Evolutionary conservation across 208 protist species (phyloP), one percentile per base, ranked within the genome.

Genomic region (Acanthamoeba healyi): DNA sequence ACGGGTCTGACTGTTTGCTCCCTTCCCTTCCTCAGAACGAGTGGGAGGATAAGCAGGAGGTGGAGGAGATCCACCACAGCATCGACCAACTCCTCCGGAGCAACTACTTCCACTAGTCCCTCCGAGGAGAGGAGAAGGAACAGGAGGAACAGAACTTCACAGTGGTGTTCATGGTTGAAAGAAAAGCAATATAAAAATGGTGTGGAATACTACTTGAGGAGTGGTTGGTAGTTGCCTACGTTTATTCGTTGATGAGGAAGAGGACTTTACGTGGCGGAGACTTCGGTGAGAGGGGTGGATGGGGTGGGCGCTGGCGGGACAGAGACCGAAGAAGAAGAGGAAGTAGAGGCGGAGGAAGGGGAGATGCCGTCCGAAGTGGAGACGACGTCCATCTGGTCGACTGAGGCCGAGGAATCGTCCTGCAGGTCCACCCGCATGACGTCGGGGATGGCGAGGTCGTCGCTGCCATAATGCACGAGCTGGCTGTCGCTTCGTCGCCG

Each of bases 1-100:
- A 24, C 74, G 42, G 40, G 4, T 32, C 7, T 84, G 19, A 1
- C 15, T 22, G 74, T 49, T 29, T 32, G 34, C 14, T 65, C 2
- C 1, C 24, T 34, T 65, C 2, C 1, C 24, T 7, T 65, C 24
- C 26, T 14, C 77, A 91, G 84, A 91, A 91, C 84, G 84, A 91
- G 61, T 91, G 84, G 84, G 84, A 91, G 38, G 84, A 91, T 29
- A 15, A 4, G 44, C 54, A 70, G 56, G 84, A 91, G 61, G 54
- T 91, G 38, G 84, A 91, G 44, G 84, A 91, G 49, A 63, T 91
- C 38, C 84, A 91, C 46, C 84, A 91, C 26, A 32, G 40, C 56
- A 91, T 91, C 84, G 54, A 91, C 24, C 51, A 91, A 19, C 38
- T 91, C 15, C 51, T 91, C 6, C 29, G 29, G 14, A 70, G 84